A percentile compares a stretch with the other conserved stretches of the same genome.
phyloP scores from a whole-genome alignment of 805 yeast genomes.

The Barnettozyma populi region DNA sequence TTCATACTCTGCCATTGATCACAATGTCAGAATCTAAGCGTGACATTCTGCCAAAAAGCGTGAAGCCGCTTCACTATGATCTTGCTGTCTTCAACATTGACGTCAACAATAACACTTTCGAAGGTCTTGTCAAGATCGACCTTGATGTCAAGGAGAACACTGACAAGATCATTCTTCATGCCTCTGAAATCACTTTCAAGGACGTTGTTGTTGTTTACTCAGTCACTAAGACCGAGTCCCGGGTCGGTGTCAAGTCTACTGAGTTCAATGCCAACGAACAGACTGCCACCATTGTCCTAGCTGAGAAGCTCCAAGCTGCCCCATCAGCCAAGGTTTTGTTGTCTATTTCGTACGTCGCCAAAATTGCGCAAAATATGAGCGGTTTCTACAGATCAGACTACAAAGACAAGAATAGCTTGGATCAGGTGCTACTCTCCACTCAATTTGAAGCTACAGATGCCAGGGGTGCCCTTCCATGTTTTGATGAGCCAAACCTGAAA shows the following conservation, averaged over 20 bases:
- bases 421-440: constrained; percentile 71
- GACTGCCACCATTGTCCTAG: constrained; percentile 53
- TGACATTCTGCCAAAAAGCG: constrained; percentile 50
- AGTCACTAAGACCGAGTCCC: constrained; percentile 29
- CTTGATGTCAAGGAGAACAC: constrained; percentile 45
- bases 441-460: constrained; percentile 86
- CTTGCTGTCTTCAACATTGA: constrained; percentile 52
- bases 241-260: constrained; percentile 27
- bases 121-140: constrained; percentile 49
- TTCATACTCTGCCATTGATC: background rate
- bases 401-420: constrained; percentile 49
- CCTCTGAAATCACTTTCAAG: constrained; percentile 54
- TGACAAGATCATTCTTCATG: constrained; percentile 48
- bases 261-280: constrained; percentile 49
- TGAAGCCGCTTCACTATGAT: constrained; percentile 72
- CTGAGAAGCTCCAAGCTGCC: constrained; percentile 33
- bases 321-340: constrained; percentile 35
- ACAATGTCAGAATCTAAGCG: constrained; percentile 19
- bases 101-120: constrained; percentile 51
- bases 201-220: constrained; percentile 34
- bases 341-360: constrained; percentile 48
- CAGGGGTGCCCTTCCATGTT: constrained; percentile 78
- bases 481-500: constrained; percentile 78
- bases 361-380: constrained; percentile 67
- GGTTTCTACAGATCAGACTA: constrained; percentile 75